These are phyloP conservation scores for Artemisia argyi DNA, from an alignment of 129 eudicot genomes.

Conservation along the genomic window DNA sequence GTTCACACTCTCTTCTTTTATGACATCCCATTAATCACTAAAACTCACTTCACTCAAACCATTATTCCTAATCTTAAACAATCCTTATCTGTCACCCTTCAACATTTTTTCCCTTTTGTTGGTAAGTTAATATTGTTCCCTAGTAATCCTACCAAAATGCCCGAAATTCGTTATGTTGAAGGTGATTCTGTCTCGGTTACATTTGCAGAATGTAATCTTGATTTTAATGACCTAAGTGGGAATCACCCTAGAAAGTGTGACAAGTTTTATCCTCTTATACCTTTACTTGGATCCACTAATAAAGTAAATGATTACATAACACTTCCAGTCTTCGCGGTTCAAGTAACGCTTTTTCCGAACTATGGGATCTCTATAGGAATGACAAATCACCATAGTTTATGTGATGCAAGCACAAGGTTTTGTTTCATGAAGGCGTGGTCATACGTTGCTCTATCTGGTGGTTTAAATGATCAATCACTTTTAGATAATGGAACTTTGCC, in stretches of 20 bases:
- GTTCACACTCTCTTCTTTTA: neutral
- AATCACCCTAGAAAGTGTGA: neutral
- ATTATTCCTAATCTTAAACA: neutral
- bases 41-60: neutral
- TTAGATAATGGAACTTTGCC: neutral
- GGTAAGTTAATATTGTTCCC: neutral
- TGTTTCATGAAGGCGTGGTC: neutral
- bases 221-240: neutral
- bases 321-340: neutral
- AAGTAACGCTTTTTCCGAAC: neutral
- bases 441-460: neutral
- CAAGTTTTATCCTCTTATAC: neutral
- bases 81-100: neutral
- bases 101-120: neutral
- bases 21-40: neutral
- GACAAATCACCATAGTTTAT: neutral
- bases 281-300: neutral
- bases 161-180: neutral
- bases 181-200: neutral
- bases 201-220: conserved; percentile 3
- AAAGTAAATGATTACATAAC: neutral
- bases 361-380: neutral
- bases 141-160: neutral
- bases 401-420: conserved; percentile 1
- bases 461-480: neutral